Percentiles rank a stretch among this genome's conserved stretches.
Evolutionary conservation across 352 stramenopile genomes (phyloP).

Genomic region (Phytopythium litorale): DNA sequence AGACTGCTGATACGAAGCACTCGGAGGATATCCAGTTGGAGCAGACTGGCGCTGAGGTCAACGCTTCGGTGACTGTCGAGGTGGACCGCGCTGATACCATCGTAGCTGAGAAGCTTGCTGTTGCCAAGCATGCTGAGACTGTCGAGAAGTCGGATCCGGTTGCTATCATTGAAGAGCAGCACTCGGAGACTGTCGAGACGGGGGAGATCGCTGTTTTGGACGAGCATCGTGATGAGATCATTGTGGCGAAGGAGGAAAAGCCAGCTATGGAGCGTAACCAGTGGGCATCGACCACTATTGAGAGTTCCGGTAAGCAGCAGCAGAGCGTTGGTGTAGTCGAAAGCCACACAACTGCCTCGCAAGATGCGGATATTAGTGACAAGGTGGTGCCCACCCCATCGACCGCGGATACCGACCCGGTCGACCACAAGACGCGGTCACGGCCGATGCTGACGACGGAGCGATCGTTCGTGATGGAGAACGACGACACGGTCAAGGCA

Average conservation of each 20-base stretch:
- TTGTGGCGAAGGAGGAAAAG: not conserved
- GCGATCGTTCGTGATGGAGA: constrained; percentile 61
- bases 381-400: not conserved
- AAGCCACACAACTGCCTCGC: not conserved
- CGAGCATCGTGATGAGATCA: not conserved
- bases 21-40: no score
- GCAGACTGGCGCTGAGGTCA: no score
- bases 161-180: no score
- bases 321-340: not conserved
- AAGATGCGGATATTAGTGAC: not conserved
- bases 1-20: no score
- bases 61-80: no score
- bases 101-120: no score
- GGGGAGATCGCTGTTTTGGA: no score
- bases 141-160: no score
- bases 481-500: constrained; percentile 49
- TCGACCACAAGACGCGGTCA: constrained; percentile 5
- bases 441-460: constrained; percentile 64
- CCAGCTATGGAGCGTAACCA: not conserved
- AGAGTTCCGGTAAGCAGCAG: not conserved
- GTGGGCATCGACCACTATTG: not conserved
- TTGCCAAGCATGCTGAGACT: no score
- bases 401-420: not conserved
- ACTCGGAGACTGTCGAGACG: no score
- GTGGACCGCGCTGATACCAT: no score